phyloP scores from a whole-genome alignment of 768 basidiomycete species.

The Russula olivacea region DNA sequence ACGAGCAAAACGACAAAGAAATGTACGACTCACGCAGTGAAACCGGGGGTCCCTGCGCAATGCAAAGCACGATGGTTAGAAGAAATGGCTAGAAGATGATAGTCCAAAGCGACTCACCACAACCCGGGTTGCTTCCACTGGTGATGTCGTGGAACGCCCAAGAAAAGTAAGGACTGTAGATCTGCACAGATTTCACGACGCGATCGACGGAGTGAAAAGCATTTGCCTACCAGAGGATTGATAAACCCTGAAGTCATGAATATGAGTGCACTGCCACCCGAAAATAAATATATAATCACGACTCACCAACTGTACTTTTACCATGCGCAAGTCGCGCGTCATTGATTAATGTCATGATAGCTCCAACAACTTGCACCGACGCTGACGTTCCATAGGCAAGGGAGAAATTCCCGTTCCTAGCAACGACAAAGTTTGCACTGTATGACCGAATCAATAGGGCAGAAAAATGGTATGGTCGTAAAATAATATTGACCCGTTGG shows the following conservation, averaged over 20 bases:
- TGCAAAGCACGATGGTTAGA: not conserved
- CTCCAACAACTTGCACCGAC: constrained; percentile 32
- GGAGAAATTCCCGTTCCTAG: constrained; percentile 28
- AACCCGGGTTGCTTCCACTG: constrained; percentile 10
- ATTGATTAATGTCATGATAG: constrained; percentile 36
- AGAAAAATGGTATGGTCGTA: not conserved
- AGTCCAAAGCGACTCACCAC: constrained; percentile 4
- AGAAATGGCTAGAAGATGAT: not conserved
- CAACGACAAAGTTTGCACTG: constrained; percentile 12
- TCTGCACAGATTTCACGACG: constrained; percentile 4
- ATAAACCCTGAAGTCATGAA: constrained; percentile 4
- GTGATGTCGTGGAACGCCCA: constrained; percentile 14
- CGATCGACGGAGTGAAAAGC: not conserved
- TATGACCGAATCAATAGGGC: not conserved
- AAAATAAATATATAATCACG: not conserved
- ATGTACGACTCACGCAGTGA: constrained; percentile 4
- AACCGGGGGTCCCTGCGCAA: constrained; percentile 9
- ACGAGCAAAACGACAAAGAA: not conserved
- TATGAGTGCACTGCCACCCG: not conserved
- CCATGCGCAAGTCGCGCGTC: constrained; percentile 33
- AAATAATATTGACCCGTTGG: constrained; percentile 30
- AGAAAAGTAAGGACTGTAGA: not conserved
- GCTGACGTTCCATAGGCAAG: constrained; percentile 36
- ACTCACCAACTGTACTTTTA: constrained; percentile 23
- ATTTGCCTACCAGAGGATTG: constrained; percentile 5